Evolutionary conservation across 1,284 basidiomycete species (phyloP).

Genomic region (Ceratobasidium sp.): DNA sequence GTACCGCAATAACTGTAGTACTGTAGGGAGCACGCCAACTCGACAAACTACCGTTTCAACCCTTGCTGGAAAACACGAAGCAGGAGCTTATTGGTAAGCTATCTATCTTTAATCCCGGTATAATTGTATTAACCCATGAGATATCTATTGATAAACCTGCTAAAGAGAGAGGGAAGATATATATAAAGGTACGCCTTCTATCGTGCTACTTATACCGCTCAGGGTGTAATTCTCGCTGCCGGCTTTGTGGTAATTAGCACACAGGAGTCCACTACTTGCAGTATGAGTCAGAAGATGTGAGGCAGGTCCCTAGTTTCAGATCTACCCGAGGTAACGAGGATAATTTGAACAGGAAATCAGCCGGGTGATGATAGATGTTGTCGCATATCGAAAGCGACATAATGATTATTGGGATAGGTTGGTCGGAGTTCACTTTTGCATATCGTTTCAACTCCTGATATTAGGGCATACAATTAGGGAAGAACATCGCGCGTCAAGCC

Average conservation of each 20-base stretch:
- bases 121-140: no score
- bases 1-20: background rate
- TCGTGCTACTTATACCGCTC: background rate
- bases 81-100: background rate
- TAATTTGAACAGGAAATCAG: background rate
- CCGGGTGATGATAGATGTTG: constrained; percentile 14
- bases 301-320: background rate
- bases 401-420: background rate
- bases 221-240: background rate
- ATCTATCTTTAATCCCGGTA: background rate
- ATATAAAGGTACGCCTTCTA: background rate
- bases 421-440: background rate
- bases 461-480: background rate
- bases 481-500: background rate
- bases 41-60: background rate
- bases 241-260: background rate
- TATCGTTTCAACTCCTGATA: background rate
- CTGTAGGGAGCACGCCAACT: background rate
- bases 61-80: background rate
- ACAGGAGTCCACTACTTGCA: background rate
- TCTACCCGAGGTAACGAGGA: background rate
- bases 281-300: background rate
- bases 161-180: background rate
- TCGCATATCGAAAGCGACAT: constrained; percentile 1
- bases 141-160: background rate